Conservation (phyloP, 179 eudicot species). For the Kewa caespitosa region DNA sequence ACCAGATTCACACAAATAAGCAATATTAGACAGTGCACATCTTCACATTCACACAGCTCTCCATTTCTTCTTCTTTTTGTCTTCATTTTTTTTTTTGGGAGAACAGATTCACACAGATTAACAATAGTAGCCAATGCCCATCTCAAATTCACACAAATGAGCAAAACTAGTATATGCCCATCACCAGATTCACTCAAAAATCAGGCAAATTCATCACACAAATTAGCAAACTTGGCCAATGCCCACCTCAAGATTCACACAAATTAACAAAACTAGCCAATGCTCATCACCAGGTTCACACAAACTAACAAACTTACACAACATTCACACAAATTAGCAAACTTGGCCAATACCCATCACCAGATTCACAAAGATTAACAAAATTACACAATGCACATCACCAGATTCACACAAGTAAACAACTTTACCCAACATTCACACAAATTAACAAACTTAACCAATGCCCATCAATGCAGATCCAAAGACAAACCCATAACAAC, state of each 20-base stretch:
- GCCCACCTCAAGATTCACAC: conserved; percentile 5
- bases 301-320: conserved; percentile 13
- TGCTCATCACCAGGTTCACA: conserved; percentile 14
- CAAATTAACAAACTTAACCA: neutral
- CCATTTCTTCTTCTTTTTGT: no score
- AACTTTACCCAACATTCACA: no score
- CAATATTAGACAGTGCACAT: neutral
- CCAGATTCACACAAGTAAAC: conserved; percentile 3
- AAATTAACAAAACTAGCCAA: neutral
- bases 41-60: neutral
- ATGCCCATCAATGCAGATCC: conserved; percentile 11
- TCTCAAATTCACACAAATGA: conserved; percentile 6
- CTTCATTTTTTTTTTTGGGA: no score
- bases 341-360: neutral
- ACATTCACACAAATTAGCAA: neutral
- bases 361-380: conserved; percentile 2
- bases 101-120: conserved; percentile 11
- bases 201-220: no score
- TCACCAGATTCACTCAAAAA: neutral
- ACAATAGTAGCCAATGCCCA: neutral
- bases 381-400: conserved; percentile 20
- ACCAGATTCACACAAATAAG: neutral
- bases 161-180: neutral
- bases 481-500: neutral
- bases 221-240: neutral